Conservation (phyloP, 2,329 filamentous ascomycete genomes). For the Aureobasidium melanogenum region DNA sequence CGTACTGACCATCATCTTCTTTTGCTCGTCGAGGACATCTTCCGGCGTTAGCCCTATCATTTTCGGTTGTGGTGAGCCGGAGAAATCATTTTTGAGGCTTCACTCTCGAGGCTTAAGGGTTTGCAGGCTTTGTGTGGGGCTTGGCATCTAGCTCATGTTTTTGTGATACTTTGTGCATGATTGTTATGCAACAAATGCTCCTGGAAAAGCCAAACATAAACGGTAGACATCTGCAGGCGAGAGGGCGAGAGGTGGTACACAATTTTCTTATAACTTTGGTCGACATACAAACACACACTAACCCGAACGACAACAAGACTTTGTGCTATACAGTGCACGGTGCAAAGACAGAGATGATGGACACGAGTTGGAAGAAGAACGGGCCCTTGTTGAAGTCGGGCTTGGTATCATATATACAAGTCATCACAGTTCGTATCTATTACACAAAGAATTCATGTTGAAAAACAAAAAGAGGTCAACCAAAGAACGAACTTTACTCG, state of each 20-base stretch:
- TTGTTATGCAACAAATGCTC: too few relatives aligned
- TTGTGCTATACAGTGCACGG: too few relatives aligned
- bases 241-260: too few relatives aligned
- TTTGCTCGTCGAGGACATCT: not conserved
- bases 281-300: not conserved
- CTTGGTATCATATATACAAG: not conserved
- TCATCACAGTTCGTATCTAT: conserved; percentile 1
- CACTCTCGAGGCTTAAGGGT: too few relatives aligned
- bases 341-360: not conserved
- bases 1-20: not conserved
- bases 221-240: too few relatives aligned
- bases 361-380: not conserved
- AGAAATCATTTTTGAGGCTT: not conserved
- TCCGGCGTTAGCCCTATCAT: too few relatives aligned
- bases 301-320: not conserved
- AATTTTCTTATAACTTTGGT: not conserved
- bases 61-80: not conserved
- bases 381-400: not conserved
- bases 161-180: not conserved
- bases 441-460: not conserved
- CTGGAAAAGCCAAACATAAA: too few relatives aligned
- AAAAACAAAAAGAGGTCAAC: not conserved
- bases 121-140: not conserved
- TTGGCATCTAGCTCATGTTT: not conserved
- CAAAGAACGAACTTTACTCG: not conserved